A percentile compares a stretch with the other conserved stretches of the same genome.
phyloP scores from a whole-genome alignment of 1,284 basidiomycete species.

The Pseudozyma pruni region DNA sequence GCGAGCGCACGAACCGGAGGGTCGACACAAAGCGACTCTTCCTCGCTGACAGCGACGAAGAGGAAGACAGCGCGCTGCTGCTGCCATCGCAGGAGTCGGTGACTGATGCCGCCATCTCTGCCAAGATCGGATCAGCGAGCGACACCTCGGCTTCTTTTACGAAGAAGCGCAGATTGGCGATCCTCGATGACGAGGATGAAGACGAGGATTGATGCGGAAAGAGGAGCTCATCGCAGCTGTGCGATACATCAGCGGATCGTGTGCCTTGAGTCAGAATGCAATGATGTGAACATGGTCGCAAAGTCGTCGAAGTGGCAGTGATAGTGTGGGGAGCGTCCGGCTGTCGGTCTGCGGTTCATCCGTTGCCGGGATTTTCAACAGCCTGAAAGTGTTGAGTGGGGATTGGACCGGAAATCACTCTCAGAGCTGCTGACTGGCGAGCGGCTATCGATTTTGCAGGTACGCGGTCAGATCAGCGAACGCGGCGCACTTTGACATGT shows the following conservation, averaged over 20 bases:
- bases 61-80: conserved; percentile 24
- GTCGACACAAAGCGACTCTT: conserved; percentile 39
- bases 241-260: too few relatives aligned
- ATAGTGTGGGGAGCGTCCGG: too few relatives aligned
- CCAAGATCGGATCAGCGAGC: neutral
- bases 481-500: conserved; percentile 2
- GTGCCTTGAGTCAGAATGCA: too few relatives aligned
- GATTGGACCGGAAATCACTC: neutral
- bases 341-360: too few relatives aligned
- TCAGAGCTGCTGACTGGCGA: neutral
- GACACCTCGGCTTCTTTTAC: neutral
- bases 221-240: neutral
- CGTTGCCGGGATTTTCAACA: neutral
- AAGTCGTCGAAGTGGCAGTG: too few relatives aligned
- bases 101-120: neutral
- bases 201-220: conserved; percentile 9
- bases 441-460: too few relatives aligned
- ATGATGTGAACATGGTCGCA: too few relatives aligned
- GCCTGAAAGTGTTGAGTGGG: neutral
- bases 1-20: conserved; percentile 22
- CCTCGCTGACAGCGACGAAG: conserved; percentile 35
- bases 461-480: too few relatives aligned
- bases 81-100: conserved; percentile 21
- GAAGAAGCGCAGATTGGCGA: conserved; percentile 35
- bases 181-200: conserved; percentile 32